Conservation (phyloP, 345 rosid genomes). For the Syzygium aromaticum region DNA sequence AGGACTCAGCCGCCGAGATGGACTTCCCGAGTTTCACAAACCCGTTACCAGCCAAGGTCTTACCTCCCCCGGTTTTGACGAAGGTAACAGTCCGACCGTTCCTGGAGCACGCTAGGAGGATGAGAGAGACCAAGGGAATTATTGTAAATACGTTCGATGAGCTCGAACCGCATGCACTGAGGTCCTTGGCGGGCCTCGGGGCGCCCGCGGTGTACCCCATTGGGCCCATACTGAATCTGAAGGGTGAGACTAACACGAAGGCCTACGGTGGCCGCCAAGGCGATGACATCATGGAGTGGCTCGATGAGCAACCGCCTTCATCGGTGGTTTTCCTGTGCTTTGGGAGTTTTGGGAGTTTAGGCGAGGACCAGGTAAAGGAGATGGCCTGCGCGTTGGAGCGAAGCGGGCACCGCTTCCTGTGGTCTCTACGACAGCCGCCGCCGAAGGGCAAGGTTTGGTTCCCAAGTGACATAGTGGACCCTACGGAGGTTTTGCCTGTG, state of each 20-base stretch:
- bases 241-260: constrained; percentile 1
- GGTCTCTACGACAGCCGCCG: constrained; percentile 31
- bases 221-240: constrained; percentile 39
- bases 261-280: background rate
- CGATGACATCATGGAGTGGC: constrained; percentile 31
- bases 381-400: constrained; percentile 42
- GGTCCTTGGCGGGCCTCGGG: background rate
- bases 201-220: constrained; percentile 24
- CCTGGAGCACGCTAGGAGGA: constrained; percentile 7
- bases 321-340: constrained; percentile 64
- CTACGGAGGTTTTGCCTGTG: constrained; percentile 27
- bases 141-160: constrained; percentile 26
- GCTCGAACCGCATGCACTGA: constrained; percentile 23
- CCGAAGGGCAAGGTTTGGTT: background rate
- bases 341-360: constrained; percentile 52
- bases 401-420: constrained; percentile 30
- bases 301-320: constrained; percentile 26
- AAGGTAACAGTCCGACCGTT: background rate
- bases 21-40: constrained; percentile 16
- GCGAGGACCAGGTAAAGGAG: constrained; percentile 29
- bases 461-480: constrained; percentile 11
- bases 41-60: constrained; percentile 20
- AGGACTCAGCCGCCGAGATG: constrained; percentile 12
- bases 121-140: constrained; percentile 22
- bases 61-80: constrained; percentile 13